Evolutionary conservation across 257 asterid genomes (phyloP).

Genomic region (Penstemon newberryi): DNA sequence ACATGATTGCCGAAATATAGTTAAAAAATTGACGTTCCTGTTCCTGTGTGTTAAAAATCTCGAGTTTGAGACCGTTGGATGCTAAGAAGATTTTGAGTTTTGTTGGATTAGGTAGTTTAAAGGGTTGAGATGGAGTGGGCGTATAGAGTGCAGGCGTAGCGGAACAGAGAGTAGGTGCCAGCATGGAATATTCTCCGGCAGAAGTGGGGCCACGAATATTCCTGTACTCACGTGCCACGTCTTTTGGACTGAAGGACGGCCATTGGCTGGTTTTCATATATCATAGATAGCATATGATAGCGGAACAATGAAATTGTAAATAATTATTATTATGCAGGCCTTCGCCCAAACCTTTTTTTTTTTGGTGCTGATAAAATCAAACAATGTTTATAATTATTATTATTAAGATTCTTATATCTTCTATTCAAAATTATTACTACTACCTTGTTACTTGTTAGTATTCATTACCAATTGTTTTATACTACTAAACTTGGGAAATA

Average conservation of each 20-base stretch:
- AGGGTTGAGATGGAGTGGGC: conserved; percentile 25
- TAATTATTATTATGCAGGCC: not conserved
- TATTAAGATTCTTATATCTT: too few species aligned
- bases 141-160: conserved; percentile 8
- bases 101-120: not conserved
- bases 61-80: not conserved
- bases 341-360: too few species aligned
- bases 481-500: too few species aligned
- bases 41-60: conserved; percentile 25
- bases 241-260: conserved; percentile 39
- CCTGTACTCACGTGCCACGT: conserved; percentile 82
- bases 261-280: conserved; percentile 15
- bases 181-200: conserved; percentile 49
- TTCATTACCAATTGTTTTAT: too few species aligned
- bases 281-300: too few species aligned
- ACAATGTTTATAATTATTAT: too few species aligned
- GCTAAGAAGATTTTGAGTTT: conserved; percentile 1
- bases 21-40: conserved; percentile 7
- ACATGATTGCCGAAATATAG: conserved; percentile 36
- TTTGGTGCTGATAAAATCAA: too few species aligned
- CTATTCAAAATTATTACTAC: too few species aligned
- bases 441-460: too few species aligned
- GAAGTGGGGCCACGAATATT: conserved; percentile 66
- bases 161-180: conserved; percentile 4
- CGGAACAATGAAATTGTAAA: too few species aligned